phyloP scores from a whole-genome alignment of 2,329 filamentous ascomycete species.

The Myriosclerotinia scirpicola region DNA sequence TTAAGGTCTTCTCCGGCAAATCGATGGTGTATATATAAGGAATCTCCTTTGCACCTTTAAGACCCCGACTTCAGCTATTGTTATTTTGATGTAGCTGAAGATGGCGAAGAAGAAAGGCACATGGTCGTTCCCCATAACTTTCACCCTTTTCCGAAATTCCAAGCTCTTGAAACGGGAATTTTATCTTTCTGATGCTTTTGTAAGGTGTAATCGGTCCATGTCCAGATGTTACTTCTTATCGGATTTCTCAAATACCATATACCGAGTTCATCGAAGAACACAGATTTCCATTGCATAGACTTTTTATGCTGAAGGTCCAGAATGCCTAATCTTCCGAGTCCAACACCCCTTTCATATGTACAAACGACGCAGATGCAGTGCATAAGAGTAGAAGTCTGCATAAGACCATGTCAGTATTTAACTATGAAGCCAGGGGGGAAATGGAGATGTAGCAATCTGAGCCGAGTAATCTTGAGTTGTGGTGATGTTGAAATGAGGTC shows the following conservation, averaged over 20 bases:
- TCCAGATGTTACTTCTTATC: neutral
- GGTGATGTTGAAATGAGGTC: constrained; percentile 10
- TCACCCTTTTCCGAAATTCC: neutral
- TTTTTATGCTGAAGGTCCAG: neutral
- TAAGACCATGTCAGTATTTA: neutral
- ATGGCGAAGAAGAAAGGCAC: neutral
- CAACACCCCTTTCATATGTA: neutral
- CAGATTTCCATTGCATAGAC: neutral
- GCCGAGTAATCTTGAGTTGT: neutral
- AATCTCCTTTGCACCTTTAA: neutral
- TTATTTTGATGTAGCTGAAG: neutral
- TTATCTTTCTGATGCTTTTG: neutral
- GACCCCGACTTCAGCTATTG: neutral
- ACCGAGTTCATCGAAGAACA: neutral
- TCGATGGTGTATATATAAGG: neutral
- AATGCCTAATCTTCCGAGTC: neutral
- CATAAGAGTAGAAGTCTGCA: neutral
- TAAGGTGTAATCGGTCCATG: neutral
- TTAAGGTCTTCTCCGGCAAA: neutral
- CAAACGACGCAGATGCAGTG: neutral
- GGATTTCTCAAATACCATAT: neutral
- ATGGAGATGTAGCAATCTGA: neutral
- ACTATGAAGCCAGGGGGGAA: neutral
- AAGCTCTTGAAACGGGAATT: neutral
- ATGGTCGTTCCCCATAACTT: neutral